Percentiles rank a stretch among this genome's conserved stretches.
phyloP scores from a whole-genome alignment of 345 rosid genomes.

The Aurinia saxatilis region DNA sequence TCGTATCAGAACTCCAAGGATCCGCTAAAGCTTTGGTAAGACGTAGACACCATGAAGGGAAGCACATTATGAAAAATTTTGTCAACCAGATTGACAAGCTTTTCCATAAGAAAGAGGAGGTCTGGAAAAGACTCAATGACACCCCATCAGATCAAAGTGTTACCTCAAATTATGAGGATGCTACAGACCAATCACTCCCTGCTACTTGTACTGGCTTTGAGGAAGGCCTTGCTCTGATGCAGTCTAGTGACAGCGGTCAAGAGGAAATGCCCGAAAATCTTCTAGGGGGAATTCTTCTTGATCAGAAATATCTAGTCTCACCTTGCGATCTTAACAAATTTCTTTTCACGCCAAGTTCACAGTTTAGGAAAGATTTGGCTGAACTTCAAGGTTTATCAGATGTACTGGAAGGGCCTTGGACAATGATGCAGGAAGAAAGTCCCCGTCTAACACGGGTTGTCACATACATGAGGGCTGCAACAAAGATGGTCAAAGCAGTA shows the following conservation, averaged over 20 bases:
- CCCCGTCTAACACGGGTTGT: slow-evolving; percentile 37
- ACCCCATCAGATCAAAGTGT: slow-evolving; percentile 39
- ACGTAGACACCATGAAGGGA: slow-evolving; percentile 56
- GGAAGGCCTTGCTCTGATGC: slow-evolving; percentile 56
- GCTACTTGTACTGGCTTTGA: slow-evolving; percentile 41
- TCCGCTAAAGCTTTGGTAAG: slow-evolving; percentile 33
- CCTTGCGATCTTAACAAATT: slow-evolving; percentile 48
- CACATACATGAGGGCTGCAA: slow-evolving; percentile 60
- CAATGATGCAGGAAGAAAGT: slow-evolving; percentile 39
- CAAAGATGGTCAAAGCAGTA: slow-evolving; percentile 71
- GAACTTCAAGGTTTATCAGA: slow-evolving; percentile 59
- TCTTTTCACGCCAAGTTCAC: slow-evolving; percentile 66
- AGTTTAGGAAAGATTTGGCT: slow-evolving; percentile 61
- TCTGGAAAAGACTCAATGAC: slow-evolving; percentile 25
- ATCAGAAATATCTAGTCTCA: slow-evolving; percentile 40
- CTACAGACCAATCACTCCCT: slow-evolving; percentile 35
- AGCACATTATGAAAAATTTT: slow-evolving; percentile 49
- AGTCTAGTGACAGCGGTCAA: slow-evolving; percentile 30
- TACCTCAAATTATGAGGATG: slow-evolving; percentile 59
- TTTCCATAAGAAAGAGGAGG: slow-evolving; percentile 53
- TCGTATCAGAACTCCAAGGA: slow-evolving; percentile 23
- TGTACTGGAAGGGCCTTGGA: slow-evolving; percentile 72
- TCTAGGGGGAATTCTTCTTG: slow-evolving; percentile 61
- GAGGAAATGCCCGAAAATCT: slow-evolving; percentile 66
- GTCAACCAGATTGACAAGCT: slow-evolving; percentile 46